These are phyloP conservation scores for Lactarius deliciosus DNA, from an alignment of 768 basidiomycete species.

Conservation along the genomic window DNA sequence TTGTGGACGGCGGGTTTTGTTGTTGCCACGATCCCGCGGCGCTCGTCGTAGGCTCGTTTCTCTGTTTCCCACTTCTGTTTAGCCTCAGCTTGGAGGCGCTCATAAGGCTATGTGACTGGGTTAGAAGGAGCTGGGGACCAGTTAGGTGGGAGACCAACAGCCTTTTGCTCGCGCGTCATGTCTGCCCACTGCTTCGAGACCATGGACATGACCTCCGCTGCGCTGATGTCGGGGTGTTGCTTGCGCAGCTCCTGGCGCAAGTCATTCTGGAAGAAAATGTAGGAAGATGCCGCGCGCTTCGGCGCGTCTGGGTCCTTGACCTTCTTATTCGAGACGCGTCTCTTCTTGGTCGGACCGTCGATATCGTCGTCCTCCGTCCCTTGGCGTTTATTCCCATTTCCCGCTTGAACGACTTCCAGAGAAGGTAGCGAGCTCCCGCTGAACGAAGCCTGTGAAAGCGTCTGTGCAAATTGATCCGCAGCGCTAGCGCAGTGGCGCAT, in stretches of 20 bases:
- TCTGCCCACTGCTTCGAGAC: constrained; percentile 75
- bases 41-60: constrained; percentile 64
- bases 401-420: constrained; percentile 1
- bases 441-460: constrained; percentile 43
- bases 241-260: constrained; percentile 72
- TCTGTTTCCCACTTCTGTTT: constrained; percentile 64
- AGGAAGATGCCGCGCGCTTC: constrained; percentile 89
- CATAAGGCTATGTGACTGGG: constrained; percentile 49
- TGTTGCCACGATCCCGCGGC: constrained; percentile 35
- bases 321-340: constrained; percentile 57
- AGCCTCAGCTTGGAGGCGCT: constrained; percentile 50
- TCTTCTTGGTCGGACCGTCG: constrained; percentile 45
- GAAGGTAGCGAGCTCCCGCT: constrained; percentile 26
- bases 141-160: constrained; percentile 47
- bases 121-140: constrained; percentile 23
- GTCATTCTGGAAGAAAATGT: constrained; percentile 93
- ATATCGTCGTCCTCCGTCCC: constrained; percentile 29
- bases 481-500: constrained; percentile 62
- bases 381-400: constrained; percentile 53
- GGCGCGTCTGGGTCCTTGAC: constrained; percentile 89
- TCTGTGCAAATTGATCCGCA: constrained; percentile 58
- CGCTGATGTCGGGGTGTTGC: constrained; percentile 59
- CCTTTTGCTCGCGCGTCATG: constrained; percentile 67
- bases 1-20: constrained; percentile 6
- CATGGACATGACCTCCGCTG: constrained; percentile 68